Conservation (phyloP, 2,329 filamentous ascomycete genomes). For the Chrysoporthe deuterocubensis region DNA sequence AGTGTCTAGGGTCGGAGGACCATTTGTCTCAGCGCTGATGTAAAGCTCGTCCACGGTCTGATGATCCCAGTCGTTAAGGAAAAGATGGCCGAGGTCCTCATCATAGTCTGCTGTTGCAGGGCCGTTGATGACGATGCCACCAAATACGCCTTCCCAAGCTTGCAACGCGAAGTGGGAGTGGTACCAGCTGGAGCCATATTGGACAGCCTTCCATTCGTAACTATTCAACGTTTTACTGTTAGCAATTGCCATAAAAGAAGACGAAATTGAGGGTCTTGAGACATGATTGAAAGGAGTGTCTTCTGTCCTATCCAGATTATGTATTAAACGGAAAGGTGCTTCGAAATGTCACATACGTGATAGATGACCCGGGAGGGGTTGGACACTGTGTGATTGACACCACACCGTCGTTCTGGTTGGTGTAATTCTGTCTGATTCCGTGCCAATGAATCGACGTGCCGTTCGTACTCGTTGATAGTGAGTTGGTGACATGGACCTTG, state of each 20-base stretch:
- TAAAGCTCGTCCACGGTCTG: slow-evolving; percentile 45
- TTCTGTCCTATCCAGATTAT: too few relatives aligned
- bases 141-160: slow-evolving; percentile 58
- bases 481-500: slow-evolving; percentile 41
- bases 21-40: slow-evolving; percentile 33
- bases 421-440: slow-evolving; percentile 42
- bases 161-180: slow-evolving; percentile 61
- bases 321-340: too few relatives aligned
- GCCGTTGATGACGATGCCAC: slow-evolving; percentile 64
- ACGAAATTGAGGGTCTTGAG: too few relatives aligned
- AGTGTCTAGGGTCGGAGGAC: slow-evolving; percentile 45
- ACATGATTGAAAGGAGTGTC: too few relatives aligned
- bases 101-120: slow-evolving; percentile 64
- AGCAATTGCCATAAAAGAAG: too few relatives aligned
- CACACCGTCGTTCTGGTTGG: slow-evolving; percentile 43
- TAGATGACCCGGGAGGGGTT: slow-evolving; percentile 51
- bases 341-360: slow-evolving; percentile 39
- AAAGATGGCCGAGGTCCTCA: slow-evolving; percentile 61
- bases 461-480: slow-evolving; percentile 37
- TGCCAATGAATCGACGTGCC: slow-evolving; percentile 47
- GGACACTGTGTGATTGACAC: slow-evolving; percentile 51
- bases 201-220: slow-evolving; percentile 60
- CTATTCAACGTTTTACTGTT: too few relatives aligned
- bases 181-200: slow-evolving; percentile 62
- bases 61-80: slow-evolving; percentile 64